Evolutionary conservation across 352 stramenopile genomes (phyloP).

Genomic region (Phytophthora niederhauseri): DNA sequence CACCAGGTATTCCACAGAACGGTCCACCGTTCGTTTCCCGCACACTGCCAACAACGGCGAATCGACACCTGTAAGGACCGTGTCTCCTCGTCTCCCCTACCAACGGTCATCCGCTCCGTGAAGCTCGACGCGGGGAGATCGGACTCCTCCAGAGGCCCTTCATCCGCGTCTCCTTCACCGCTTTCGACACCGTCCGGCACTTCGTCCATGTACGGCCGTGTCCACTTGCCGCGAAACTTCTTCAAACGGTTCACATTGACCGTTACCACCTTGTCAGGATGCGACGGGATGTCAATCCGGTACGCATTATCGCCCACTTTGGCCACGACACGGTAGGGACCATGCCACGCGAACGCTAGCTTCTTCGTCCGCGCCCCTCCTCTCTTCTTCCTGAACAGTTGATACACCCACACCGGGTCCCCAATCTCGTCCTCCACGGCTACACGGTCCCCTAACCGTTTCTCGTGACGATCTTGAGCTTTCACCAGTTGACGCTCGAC

Average conservation of each 20-base stretch:
- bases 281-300: not conserved
- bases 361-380: constrained; percentile 5
- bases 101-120: not conserved
- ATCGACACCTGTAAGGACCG: not conserved
- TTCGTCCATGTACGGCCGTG: not conserved
- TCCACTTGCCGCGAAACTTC: not conserved
- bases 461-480: not conserved
- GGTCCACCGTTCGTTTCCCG: not conserved
- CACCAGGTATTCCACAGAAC: not conserved
- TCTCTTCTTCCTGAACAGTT: constrained; percentile 4
- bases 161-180: not conserved
- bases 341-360: constrained; percentile 15
- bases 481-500: constrained; percentile 15
- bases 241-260: constrained; percentile 18
- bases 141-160: not conserved
- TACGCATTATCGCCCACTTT: constrained; percentile 4
- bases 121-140: not conserved
- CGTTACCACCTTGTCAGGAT: constrained; percentile 4
- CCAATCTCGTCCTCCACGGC: constrained; percentile 1
- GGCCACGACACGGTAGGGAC: not conserved
- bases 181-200: not conserved
- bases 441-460: not conserved
- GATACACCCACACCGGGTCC: constrained; percentile 8
- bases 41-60: not conserved
- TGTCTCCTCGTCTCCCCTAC: not conserved